Conservation (phyloP, 2,329 filamentous ascomycete genomes). For the Fusarium proliferatum region DNA sequence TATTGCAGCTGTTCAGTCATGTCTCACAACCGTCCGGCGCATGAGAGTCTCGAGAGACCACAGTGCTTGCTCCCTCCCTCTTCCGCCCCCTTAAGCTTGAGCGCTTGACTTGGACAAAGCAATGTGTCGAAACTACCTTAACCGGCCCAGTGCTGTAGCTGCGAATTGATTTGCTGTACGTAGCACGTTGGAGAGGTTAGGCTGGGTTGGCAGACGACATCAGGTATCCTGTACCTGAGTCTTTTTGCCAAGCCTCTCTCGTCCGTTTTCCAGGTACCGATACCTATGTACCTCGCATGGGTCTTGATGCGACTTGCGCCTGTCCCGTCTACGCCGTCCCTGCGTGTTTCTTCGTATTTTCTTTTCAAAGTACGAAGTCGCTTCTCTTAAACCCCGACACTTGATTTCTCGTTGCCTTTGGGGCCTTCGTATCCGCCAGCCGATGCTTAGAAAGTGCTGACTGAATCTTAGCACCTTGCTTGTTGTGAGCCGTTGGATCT, state of each 20-base stretch:
- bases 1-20: conserved; percentile 8
- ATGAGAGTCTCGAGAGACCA: neutral
- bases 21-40: conserved; percentile 19
- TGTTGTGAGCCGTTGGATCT: conserved; percentile 6
- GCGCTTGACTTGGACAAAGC: conserved; percentile 13
- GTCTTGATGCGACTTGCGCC: conserved; percentile 30
- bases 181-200: conserved; percentile 20
- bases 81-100: neutral
- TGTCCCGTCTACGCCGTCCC: conserved; percentile 36
- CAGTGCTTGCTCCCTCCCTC: conserved; percentile 4
- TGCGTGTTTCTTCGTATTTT: conserved; percentile 44
- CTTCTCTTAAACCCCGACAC: conserved; percentile 20
- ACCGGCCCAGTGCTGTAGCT: conserved; percentile 8
- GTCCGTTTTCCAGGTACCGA: conserved; percentile 33
- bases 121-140: conserved; percentile 15
- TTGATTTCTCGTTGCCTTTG: conserved; percentile 20
- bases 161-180: conserved; percentile 4
- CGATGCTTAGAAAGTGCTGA: conserved; percentile 24
- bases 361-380: conserved; percentile 21
- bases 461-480: neutral
- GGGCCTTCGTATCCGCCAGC: conserved; percentile 30
- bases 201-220: conserved; percentile 16
- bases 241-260: conserved; percentile 23
- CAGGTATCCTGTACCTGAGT: conserved; percentile 14
- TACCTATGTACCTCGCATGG: conserved; percentile 40